phyloP scores from a whole-genome alignment of 345 rosid species.

The Corymbia maculata region DNA sequence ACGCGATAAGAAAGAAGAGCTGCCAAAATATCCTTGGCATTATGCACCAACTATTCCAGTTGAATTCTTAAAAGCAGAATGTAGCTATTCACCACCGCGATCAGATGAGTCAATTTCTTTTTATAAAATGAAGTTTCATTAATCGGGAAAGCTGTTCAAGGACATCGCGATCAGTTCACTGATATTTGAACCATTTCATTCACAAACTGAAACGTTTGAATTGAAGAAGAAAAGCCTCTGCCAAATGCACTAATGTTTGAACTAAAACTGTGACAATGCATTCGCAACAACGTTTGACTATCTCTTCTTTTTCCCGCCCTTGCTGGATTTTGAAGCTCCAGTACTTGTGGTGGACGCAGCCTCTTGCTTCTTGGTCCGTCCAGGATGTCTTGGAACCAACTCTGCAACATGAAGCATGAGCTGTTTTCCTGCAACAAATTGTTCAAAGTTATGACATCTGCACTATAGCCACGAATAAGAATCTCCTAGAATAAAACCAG shows the following conservation, averaged over 20 bases:
- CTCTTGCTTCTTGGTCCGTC: constrained; percentile 78
- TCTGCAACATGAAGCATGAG: constrained; percentile 82
- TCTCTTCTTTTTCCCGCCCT: constrained; percentile 81
- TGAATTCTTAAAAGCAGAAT: background rate
- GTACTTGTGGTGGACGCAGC: constrained; percentile 40
- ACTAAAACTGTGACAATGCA: background rate
- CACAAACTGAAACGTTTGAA: background rate
- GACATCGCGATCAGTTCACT: background rate
- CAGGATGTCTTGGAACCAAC: constrained; percentile 82
- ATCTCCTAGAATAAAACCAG: background rate
- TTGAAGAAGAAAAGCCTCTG: background rate
- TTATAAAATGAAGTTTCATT: background rate
- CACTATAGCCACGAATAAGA: background rate
- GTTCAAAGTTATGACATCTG: background rate
- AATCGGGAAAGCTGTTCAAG: background rate
- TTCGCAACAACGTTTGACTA: background rate
- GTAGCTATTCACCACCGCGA: background rate
- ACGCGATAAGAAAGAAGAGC: background rate
- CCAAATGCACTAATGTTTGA: background rate
- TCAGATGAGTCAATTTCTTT: background rate
- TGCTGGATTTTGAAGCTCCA: constrained; percentile 57
- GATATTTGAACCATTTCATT: background rate
- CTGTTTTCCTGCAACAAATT: constrained; percentile 51
- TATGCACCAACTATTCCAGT: background rate
- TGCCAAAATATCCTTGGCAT: background rate